Base-by-base conservation (phyloP, 805 yeast species). In the Candida sanyiensis region DNA sequence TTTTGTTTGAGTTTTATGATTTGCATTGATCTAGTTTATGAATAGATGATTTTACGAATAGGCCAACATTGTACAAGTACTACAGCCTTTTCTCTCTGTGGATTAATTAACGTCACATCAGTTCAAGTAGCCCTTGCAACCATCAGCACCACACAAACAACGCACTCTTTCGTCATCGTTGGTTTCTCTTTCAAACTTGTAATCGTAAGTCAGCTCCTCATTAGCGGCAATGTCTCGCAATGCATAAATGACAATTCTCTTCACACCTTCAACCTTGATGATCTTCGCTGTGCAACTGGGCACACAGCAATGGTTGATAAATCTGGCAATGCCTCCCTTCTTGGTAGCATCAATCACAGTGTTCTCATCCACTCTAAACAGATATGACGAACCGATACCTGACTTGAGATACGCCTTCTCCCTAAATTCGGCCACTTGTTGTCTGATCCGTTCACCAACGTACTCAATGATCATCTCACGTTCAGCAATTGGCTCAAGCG, bases 231-330 rank as follows among this genome's bases (percentile, higher is more conserved):
- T 82, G 56, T 90, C 96, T 34, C 94, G 66, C 47, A 86, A 65
- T 0, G 98, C 97, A 61, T 90, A 93, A 22, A 93, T 88, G 38
- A 89, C 97, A 65, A 93, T 90, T 59, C 97, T 73, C 62, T 86
- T 87, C 52, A 75, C 81, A 4, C 97, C 97, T 43, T 88, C 97
- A 28, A 88, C 97, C 59, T 87, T 87, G 53, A 89, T 89, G 54
- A 93, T 88, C 56, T 89, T 90, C 2, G 98, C 97, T 0, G 95
- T 88, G 63, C 98, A 93, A 49, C 95, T 88, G 1, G 99, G 99
- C 38, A 83, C 84, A 64, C 99, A 93, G 58, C 97, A 88, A 59
- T 93, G 99, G 53, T 93, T 93, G 58, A 93, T 93, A 55, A 93
- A 93, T 44, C 98, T 70, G 0, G 98, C 97, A 52, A 89, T 89